Percentiles rank a stretch among this genome's conserved stretches.
These are phyloP conservation scores for Backusella circina DNA, from an alignment of 192 early-diverging fungal species.

Conservation along the genomic window DNA sequence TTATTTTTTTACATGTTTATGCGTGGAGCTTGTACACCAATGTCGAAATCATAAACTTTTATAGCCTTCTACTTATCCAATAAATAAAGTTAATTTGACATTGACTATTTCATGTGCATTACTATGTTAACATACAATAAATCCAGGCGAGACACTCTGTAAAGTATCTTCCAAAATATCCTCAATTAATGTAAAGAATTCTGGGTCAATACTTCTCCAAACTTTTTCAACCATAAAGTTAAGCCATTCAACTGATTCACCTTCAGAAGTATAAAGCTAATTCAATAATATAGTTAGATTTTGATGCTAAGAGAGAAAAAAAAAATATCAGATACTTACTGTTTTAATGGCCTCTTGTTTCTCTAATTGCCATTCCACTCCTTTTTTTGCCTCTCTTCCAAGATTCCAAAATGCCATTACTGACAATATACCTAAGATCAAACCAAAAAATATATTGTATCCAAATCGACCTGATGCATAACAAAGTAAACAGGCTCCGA, in stretches of 20 bases:
- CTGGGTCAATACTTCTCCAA: constrained; percentile 28
- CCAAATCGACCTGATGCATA: constrained; percentile 16
- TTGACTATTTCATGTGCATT: not conserved
- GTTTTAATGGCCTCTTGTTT: constrained; percentile 16
- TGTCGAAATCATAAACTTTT: constrained; percentile 30
- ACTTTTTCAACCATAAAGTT: constrained; percentile 27
- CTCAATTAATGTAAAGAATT: constrained; percentile 23
- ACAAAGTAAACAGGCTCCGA: not conserved
- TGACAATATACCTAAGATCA: not conserved
- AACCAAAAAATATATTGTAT: constrained; percentile 1
- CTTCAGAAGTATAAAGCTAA: constrained; percentile 7
- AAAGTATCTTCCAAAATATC: constrained; percentile 27
- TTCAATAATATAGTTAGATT: not conserved
- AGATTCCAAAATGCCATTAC: constrained; percentile 9
- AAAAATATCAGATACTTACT: not conserved
- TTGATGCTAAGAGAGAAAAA: not conserved
- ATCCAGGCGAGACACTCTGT: not conserved
- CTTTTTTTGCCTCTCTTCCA: constrained; percentile 14
- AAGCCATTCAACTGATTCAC: constrained; percentile 30
- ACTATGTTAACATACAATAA: constrained; percentile 5
- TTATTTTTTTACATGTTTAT: constrained; percentile 12
- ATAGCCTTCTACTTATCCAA: constrained; percentile 15
- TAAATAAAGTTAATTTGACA: not conserved
- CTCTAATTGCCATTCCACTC: constrained; percentile 24
- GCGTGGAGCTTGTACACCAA: constrained; percentile 31